Evolutionary conservation across 306 rosid species (phyloP), one percentile per base, ranked within the genome.

Genomic region (Alnus glutinosa): DNA sequence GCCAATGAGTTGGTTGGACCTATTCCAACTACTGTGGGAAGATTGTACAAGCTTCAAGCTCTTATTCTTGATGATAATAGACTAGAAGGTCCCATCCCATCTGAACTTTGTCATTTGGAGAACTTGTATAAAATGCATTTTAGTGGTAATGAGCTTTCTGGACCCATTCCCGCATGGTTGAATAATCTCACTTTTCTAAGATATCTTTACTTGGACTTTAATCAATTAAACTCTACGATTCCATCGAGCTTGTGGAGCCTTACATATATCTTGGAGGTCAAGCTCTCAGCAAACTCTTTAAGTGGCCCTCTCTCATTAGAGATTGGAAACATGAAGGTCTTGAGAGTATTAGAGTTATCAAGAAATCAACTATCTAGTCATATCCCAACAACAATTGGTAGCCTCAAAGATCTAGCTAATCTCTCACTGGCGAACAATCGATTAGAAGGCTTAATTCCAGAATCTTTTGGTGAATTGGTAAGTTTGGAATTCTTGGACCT

Each of bases 301-400:
- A 52, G 0, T 70, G 88, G 88, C 55, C 42, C 57, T 54, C 80
- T 85, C 46, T 50, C 83, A 9, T 23, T 10, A 1, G 70, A 82
- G 34, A 72, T 81, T 9, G 62, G 70, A 54, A 50, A 72, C 0
- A 3, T 73, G 71, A 77, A 73, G 39, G 82, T 78, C 7, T 7
- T 82, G 28, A 9, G 2, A 19, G 7, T n/a, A 1, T 47, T 82
- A 57, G 71, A 82, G 73, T 19, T 82, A 36, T 82, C 82, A 8
- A 49, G 49, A 49, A 82, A 82, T 82, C 75, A 52, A 18, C 39
- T 82, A 54, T 82, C 85, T 54, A 23, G 81, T 16, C 66, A 54
- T 78, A 34, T 34, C 1, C 37, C 37, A 34, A 34, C 37, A 34
- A 34, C 37, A 34, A 34, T 34, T 34, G 37, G 37, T 34, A 2